Evolutionary conservation across 768 basidiomycete genomes (phyloP).

Genomic region (Collybiopsis confluens): DNA sequence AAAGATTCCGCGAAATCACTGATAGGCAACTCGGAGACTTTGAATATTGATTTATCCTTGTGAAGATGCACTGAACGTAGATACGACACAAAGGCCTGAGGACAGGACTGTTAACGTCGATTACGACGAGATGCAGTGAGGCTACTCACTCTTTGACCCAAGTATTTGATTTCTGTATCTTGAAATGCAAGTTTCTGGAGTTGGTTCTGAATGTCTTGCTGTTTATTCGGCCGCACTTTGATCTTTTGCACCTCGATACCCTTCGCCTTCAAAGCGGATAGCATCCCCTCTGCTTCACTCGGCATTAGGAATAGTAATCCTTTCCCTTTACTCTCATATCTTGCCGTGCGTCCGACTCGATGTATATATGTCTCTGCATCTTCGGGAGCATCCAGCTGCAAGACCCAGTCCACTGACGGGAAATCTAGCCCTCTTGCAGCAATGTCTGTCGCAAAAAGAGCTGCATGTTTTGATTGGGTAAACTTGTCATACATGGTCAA

Average conservation of each 20-base stretch:
- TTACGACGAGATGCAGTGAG: not conserved
- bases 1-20: constrained; percentile 85
- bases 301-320: constrained; percentile 79
- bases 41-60: constrained; percentile 92
- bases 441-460: constrained; percentile 93
- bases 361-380: constrained; percentile 98
- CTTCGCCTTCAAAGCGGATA: constrained; percentile 64
- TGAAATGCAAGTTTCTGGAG: constrained; percentile 91
- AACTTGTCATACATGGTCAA: constrained; percentile 82
- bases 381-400: constrained; percentile 94
- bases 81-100: constrained; percentile 95
- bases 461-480: constrained; percentile 73
- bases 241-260: constrained; percentile 70
- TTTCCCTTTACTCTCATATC: constrained; percentile 89
- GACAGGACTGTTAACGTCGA: no score
- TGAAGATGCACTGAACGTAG: constrained; percentile 89
- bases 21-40: constrained; percentile 74
- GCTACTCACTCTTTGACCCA: constrained; percentile 79
- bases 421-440: constrained; percentile 96
- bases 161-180: constrained; percentile 95
- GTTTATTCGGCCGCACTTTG: constrained; percentile 86
- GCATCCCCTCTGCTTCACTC: constrained; percentile 93
- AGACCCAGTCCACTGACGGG: constrained; percentile 93
- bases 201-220: constrained; percentile 78
- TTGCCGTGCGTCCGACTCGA: constrained; percentile 90